A percentile compares a stretch with the other conserved stretches of the same genome.
Evolutionary conservation across 768 basidiomycete genomes (phyloP).

Genomic region (Suillus subaureus): DNA sequence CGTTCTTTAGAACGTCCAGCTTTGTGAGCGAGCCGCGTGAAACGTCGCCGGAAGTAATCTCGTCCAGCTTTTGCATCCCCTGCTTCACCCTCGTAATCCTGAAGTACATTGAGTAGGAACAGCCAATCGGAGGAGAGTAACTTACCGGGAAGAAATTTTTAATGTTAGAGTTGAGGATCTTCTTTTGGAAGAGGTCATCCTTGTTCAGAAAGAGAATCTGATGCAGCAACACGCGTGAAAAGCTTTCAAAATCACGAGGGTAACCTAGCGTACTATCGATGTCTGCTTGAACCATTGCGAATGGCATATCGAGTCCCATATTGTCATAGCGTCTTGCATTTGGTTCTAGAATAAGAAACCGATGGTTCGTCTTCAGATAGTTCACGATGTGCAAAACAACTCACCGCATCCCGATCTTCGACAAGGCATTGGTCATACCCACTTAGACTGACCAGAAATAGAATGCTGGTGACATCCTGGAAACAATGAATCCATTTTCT

Average conservation of each 20-base stretch:
- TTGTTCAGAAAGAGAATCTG: conserved; percentile 96
- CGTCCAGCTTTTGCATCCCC: conserved; percentile 75
- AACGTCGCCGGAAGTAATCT: conserved; percentile 89
- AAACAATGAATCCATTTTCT: conserved; percentile 96
- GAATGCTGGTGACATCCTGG: conserved; percentile 91
- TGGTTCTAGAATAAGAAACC: conserved; percentile 66
- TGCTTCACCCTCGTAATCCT: conserved; percentile 86
- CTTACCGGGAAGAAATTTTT: conserved; percentile 86
- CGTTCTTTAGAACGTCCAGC: conserved; percentile 83
- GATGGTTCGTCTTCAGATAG: conserved; percentile 6
- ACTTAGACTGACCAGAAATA: conserved; percentile 89
- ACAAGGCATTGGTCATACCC: conserved; percentile 95
- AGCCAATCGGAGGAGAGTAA: conserved; percentile 8
- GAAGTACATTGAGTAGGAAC: conserved; percentile 9
- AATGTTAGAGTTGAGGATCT: conserved; percentile 81
- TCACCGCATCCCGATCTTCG: conserved; percentile 87
- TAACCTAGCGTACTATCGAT: conserved; percentile 66
- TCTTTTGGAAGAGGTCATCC: conserved; percentile 88
- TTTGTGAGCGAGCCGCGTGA: conserved; percentile 80
- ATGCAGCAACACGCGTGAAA: conserved; percentile 4
- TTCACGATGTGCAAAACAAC: conserved; percentile 31
- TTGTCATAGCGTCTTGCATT: conserved; percentile 99
- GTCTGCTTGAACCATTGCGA: conserved; percentile 97
- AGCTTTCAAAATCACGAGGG: neutral
- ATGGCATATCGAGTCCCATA: conserved; percentile 98